Percentiles rank a stretch among this genome's conserved stretches.
phyloP scores from a whole-genome alignment of 2,329 filamentous ascomycete genomes.

The Dryadomyces sulphureus region DNA sequence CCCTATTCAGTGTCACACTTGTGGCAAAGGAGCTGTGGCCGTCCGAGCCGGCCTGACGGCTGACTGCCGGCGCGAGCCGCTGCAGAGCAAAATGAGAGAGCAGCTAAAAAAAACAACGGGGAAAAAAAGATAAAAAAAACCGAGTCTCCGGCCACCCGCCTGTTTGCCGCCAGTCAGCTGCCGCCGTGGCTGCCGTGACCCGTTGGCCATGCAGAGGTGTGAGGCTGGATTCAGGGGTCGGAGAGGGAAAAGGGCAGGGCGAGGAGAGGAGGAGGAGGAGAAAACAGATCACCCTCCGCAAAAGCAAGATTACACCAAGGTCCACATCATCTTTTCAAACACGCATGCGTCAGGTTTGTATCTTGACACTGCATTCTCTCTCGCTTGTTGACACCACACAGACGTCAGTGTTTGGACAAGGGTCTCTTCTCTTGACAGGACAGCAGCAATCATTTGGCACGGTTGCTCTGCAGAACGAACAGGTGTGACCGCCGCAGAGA shows the following conservation, averaged over 20 bases:
- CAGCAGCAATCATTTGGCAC: too few relatives aligned
- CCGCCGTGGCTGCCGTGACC: neutral
- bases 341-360: slow-evolving; percentile 5
- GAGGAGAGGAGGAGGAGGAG: too few relatives aligned
- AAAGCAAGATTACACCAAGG: neutral
- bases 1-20: neutral
- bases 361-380: slow-evolving; percentile 8
- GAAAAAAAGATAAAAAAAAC: too few relatives aligned
- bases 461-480: neutral
- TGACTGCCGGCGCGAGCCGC: slow-evolving; percentile 2
- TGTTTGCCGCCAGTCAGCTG: neutral
- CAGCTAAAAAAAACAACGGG: neutral
- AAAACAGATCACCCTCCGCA: too few relatives aligned
- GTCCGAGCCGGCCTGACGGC: slow-evolving; percentile 2
- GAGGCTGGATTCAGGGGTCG: too few relatives aligned
- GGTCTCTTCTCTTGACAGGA: neutral
- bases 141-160: neutral
- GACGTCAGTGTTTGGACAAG: neutral
- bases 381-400: slow-evolving; percentile 11
- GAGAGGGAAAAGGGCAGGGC: too few relatives aligned
- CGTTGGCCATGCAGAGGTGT: neutral
- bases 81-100: too few relatives aligned
- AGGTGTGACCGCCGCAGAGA: neutral
- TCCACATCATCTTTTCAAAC: neutral
- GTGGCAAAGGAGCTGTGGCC: slow-evolving; percentile 3